Evolutionary conservation across 495 filamentous ascomycete genomes (phyloP).

Genomic region (Saxispiralis lemnorum): DNA sequence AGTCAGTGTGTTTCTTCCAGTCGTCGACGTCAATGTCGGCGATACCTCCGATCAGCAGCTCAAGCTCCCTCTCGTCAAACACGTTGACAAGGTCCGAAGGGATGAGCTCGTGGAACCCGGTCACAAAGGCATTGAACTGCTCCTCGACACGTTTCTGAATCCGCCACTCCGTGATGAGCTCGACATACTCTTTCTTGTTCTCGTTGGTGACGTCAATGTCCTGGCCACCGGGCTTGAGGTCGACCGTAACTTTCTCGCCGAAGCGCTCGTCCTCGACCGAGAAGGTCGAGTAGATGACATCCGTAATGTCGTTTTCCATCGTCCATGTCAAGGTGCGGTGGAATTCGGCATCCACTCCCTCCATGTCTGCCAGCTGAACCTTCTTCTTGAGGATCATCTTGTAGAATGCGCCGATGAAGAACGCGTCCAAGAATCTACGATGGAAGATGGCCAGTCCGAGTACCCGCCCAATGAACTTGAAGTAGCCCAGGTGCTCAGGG

Average conservation of each 20-base stretch:
- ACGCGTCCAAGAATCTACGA: slow-evolving; percentile 89
- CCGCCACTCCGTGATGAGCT: slow-evolving; percentile 92
- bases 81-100: slow-evolving; percentile 93
- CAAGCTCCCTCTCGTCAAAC: slow-evolving; percentile 93
- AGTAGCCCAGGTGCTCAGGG: slow-evolving; percentile 97
- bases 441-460: slow-evolving; percentile 98
- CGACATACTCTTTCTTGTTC: slow-evolving; percentile 78
- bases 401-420: slow-evolving; percentile 98
- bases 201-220: slow-evolving; percentile 93
- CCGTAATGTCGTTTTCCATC: slow-evolving; percentile 89
- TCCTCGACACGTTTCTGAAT: slow-evolving; percentile 96
- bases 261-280: slow-evolving; percentile 95
- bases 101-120: slow-evolving; percentile 94
- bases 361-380: slow-evolving; percentile 87
- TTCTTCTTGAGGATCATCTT: slow-evolving; percentile 98
- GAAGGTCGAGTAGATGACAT: slow-evolving; percentile 83
- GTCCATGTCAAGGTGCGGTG: slow-evolving; percentile 92
- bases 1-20: slow-evolving; percentile 99
- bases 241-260: slow-evolving; percentile 77
- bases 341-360: slow-evolving; percentile 94
- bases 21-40: slow-evolving; percentile 98
- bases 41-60: slow-evolving; percentile 94
- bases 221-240: slow-evolving; percentile 75
- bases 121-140: slow-evolving; percentile 94
- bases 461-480: slow-evolving; percentile 98